These are phyloP conservation scores for Penicillium fuscoglaucum DNA, from an alignment of 2,329 filamentous ascomycete genomes.

Conservation along the genomic window DNA sequence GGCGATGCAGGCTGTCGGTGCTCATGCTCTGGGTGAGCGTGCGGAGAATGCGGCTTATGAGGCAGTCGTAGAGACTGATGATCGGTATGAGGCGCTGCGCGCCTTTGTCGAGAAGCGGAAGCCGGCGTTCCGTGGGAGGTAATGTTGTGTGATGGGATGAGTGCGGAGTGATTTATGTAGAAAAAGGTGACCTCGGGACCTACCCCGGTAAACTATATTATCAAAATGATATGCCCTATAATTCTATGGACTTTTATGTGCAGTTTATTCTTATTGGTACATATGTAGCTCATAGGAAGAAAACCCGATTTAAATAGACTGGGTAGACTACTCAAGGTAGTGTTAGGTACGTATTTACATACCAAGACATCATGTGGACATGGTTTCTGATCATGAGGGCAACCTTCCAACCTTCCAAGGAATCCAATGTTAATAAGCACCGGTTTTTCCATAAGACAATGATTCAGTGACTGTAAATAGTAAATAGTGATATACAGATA, in stretches of 20 bases:
- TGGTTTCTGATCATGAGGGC: background rate
- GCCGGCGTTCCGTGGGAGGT: constrained; percentile 64
- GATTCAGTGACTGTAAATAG: background rate
- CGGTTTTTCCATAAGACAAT: background rate
- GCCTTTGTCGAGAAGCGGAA: constrained; percentile 80
- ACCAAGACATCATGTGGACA: background rate
- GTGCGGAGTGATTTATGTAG: background rate
- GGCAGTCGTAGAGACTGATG: constrained; percentile 77
- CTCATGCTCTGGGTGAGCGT: constrained; percentile 64
- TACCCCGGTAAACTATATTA: background rate
- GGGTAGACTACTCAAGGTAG: background rate
- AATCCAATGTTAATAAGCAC: too few relatives aligned
- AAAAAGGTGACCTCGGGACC: background rate
- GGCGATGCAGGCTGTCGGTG: constrained; percentile 74
- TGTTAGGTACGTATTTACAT: background rate
- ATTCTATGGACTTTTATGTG: background rate
- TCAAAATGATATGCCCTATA: background rate
- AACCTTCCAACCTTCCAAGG: too few relatives aligned
- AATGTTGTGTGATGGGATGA: constrained; percentile 8
- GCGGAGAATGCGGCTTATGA: constrained; percentile 88
- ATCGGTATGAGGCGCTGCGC: constrained; percentile 81
- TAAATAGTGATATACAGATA: background rate
- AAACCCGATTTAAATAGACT: too few relatives aligned
- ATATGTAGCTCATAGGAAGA: background rate
- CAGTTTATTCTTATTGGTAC: background rate